These are phyloP conservation scores for Bipolaris cookei DNA, from an alignment of 2,329 filamentous ascomycete genomes.

Conservation along the genomic window DNA sequence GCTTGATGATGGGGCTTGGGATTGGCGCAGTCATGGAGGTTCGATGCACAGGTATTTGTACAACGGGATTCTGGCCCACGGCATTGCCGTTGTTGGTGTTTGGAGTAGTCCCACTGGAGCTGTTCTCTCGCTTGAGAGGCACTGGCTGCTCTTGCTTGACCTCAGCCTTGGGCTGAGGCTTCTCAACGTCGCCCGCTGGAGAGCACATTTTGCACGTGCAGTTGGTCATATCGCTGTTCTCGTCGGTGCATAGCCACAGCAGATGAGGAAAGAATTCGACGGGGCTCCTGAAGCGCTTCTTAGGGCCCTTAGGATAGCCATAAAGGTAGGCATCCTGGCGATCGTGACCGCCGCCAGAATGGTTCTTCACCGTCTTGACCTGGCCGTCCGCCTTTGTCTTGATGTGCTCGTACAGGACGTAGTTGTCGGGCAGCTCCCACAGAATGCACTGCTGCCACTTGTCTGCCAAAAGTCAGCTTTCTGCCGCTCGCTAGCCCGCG, in stretches of 20 bases:
- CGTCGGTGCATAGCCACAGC: conserved; percentile 62
- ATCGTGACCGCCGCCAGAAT: conserved; percentile 59
- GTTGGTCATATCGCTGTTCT: conserved; percentile 60
- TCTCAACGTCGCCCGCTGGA: conserved; percentile 53
- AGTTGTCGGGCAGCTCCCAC: conserved; percentile 61
- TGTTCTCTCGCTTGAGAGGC: conserved; percentile 38
- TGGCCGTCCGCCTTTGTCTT: conserved; percentile 59
- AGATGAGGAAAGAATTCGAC: conserved; percentile 67
- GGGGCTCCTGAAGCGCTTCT: conserved; percentile 64
- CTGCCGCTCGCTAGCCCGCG: not conserved
- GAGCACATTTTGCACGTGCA: conserved; percentile 65
- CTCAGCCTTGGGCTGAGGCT: conserved; percentile 36
- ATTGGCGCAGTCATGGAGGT: conserved; percentile 27
- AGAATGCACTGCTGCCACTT: conserved; percentile 57
- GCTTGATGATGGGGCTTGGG: conserved; percentile 33
- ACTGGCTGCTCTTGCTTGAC: conserved; percentile 27
- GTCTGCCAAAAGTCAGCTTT: conserved; percentile 46
- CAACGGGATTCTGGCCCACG: conserved; percentile 27
- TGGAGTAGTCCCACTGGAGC: conserved; percentile 14
- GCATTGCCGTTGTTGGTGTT: not conserved
- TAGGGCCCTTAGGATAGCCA: conserved; percentile 63
- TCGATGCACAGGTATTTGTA: conserved; percentile 36
- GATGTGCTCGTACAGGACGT: conserved; percentile 64
- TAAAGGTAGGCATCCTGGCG: conserved; percentile 67
- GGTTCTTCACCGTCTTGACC: conserved; percentile 57